phyloP scores from a whole-genome alignment of 2,329 filamentous ascomycete genomes.

The Aureobasidium leucospermi region DNA sequence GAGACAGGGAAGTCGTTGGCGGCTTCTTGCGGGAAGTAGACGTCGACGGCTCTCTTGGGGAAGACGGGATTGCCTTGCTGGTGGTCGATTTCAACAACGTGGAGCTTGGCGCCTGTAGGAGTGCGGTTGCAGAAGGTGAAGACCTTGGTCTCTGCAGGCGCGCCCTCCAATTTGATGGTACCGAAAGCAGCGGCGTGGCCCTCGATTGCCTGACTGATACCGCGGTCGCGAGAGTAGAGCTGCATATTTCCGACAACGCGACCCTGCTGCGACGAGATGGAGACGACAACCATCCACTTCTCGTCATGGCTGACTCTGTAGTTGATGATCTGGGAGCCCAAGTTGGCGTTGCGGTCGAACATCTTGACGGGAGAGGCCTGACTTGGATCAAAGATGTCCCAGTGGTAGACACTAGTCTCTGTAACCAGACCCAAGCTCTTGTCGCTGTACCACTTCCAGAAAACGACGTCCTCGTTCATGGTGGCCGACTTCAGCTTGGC shows the following conservation, averaged over 20 bases:
- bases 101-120: slow-evolving; percentile 83
- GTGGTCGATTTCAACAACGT: slow-evolving; percentile 96
- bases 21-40: slow-evolving; percentile 94
- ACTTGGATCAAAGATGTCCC: slow-evolving; percentile 85
- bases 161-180: slow-evolving; percentile 79
- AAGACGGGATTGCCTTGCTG: slow-evolving; percentile 82
- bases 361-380: slow-evolving; percentile 78
- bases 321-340: slow-evolving; percentile 98
- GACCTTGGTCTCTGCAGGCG: slow-evolving; percentile 82
- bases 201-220: slow-evolving; percentile 96
- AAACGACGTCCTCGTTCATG: slow-evolving; percentile 95
- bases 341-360: slow-evolving; percentile 88
- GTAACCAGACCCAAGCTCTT: slow-evolving; percentile 83
- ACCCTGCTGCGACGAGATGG: slow-evolving; percentile 87
- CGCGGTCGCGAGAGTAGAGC: slow-evolving; percentile 89
- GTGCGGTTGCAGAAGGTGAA: slow-evolving; percentile 95
- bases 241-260: slow-evolving; percentile 96
- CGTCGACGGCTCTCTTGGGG: slow-evolving; percentile 91
- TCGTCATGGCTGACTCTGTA: slow-evolving; percentile 93
- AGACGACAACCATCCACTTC: slow-evolving; percentile 97
- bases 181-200: slow-evolving; percentile 95
- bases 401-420: slow-evolving; percentile 87
- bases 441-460: slow-evolving; percentile 99
- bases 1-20: slow-evolving; percentile 96
- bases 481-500: slow-evolving; percentile 93